Percentiles rank a stretch among this genome's conserved stretches.
phyloP scores from a whole-genome alignment of 2,329 filamentous ascomycete genomes.

The Botrytis aclada region DNA sequence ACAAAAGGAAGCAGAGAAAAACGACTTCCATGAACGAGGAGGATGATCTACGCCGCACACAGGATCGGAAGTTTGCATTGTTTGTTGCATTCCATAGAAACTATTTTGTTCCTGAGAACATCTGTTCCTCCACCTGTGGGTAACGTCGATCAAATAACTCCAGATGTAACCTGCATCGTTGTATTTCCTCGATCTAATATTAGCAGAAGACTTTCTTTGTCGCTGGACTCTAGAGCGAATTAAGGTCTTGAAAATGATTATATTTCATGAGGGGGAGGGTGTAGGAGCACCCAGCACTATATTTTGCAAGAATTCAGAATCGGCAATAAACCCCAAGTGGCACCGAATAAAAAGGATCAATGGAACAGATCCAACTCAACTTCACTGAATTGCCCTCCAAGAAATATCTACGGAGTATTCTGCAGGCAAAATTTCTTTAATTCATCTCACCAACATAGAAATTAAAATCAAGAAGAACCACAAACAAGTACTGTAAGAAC shows the following conservation, averaged over 20 bases:
- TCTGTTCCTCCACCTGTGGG: neutral
- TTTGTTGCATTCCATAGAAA: neutral
- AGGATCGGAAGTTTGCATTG: neutral
- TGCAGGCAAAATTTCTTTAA: neutral
- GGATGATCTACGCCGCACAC: neutral
- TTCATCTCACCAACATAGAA: no score
- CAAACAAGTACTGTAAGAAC: no score
- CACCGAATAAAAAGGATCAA: neutral
- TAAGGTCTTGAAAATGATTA: neutral
- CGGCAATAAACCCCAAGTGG: neutral
- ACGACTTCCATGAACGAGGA: neutral
- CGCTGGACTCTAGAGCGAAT: neutral
- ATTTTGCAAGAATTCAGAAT: neutral
- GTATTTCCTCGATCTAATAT: neutral
- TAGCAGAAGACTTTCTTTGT: neutral
- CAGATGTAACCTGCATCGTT: neutral
- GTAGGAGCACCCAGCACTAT: neutral
- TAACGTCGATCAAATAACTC: neutral
- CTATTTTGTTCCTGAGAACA: neutral
- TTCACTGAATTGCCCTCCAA: neutral
- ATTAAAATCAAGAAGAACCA: neutral
- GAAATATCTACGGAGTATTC: neutral
- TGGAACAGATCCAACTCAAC: neutral
- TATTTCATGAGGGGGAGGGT: neutral
- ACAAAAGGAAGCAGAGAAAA: neutral